phyloP scores from a whole-genome alignment of 2,329 filamentous ascomycete species.

The Trichophyton equinum region DNA sequence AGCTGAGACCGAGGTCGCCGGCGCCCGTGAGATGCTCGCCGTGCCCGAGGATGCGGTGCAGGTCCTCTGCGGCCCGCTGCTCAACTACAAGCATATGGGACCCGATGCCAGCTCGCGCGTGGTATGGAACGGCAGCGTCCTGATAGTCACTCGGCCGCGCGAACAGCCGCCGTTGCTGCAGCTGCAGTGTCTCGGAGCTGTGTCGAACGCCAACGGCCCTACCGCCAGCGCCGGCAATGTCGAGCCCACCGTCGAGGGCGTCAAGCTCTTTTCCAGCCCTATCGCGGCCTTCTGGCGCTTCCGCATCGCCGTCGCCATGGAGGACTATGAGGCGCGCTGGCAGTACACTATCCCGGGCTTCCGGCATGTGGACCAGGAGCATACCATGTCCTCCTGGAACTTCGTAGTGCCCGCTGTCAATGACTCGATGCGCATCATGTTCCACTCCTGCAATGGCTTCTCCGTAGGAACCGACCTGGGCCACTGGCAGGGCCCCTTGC shows the following conservation, averaged over 20 bases:
- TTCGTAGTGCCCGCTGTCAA: constrained; percentile 47
- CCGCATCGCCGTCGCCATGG: constrained; percentile 51
- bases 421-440: constrained; percentile 59
- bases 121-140: constrained; percentile 70
- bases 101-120: constrained; percentile 21
- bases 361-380: constrained; percentile 45
- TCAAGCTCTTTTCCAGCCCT: constrained; percentile 49
- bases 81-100: constrained; percentile 38
- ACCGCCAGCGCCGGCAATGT: constrained; percentile 11
- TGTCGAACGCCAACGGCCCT: constrained; percentile 13
- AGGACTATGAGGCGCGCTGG: constrained; percentile 61
- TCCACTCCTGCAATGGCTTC: constrained; percentile 58
- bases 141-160: constrained; percentile 67
- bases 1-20: not conserved
- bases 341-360: constrained; percentile 61
- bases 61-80: constrained; percentile 36
- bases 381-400: constrained; percentile 39
- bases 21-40: not conserved
- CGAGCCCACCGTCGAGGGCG: constrained; percentile 29
- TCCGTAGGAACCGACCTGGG: constrained; percentile 53
- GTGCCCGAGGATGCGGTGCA: constrained; percentile 14
- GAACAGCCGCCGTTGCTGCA: constrained; percentile 49
- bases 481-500: constrained; percentile 47
- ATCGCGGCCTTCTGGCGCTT: constrained; percentile 49
- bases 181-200: constrained; percentile 26